Evolutionary conservation across 2,329 filamentous ascomycete species (phyloP), one percentile per base, ranked within the genome.

Genomic region (Alternaria sp.): DNA sequence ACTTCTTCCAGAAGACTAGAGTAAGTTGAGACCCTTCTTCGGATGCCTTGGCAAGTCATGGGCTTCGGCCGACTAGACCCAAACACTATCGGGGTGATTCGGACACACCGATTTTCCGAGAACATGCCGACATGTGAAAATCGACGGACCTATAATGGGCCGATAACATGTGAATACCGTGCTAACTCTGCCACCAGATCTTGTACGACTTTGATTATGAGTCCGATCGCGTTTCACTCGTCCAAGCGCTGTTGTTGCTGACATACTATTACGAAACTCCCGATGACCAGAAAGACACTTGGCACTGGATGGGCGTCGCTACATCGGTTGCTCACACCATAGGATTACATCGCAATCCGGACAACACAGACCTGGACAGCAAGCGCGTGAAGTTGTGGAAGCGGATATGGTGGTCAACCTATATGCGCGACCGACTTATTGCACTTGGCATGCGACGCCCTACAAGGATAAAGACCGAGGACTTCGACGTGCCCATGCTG

Each of bases 221-320:
- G 80, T 88, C 90, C 47, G 94, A 97, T 79, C 92, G 94, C 55
- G 90, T 97, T 61, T 89, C 93, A 20, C 87, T 97, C 23, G 93
- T 97, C 15, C 95, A 97, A 80, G 91, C 92, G 5, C 85, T 97
- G 21, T 85, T 97, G 23, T 86, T 97, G 63, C 94, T 97, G 92
- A 97, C 94, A 4, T 97, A 97, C 79, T 98, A 95, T 92, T 97
- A 97, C 79, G 94, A 97, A 81, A 97, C 93, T 12, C 94, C 94
- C 0, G 94, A 97, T 80, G 95, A 97, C 78, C 93, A 97, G 77
- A 97, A 97, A 80, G 95, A 97, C 78, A 97, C 94, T 49, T 97
- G 95, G 92, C 94, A 97, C 78, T 97, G 94, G 95, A 97, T 97
- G 92, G 95, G 95, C 18, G 93, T 97, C 41, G 95, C 94, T 45